These are phyloP conservation scores for Recurvomyces mirabilis DNA, from an alignment of 495 filamentous ascomycete species.

Conservation along the genomic window DNA sequence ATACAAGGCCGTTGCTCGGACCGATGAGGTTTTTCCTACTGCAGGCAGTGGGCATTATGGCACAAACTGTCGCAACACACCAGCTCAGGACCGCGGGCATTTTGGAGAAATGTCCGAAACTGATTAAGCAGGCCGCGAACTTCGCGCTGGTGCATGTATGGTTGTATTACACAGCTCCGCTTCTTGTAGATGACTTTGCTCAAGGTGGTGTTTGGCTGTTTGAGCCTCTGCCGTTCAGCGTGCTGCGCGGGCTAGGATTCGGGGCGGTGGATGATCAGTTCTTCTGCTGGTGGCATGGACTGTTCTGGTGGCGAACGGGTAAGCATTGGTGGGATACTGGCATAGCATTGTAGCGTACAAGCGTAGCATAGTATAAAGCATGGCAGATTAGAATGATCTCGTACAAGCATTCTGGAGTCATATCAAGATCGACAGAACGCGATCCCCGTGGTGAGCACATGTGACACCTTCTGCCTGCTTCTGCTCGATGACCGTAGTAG, in stretches of 20 bases:
- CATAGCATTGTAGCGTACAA: conserved; percentile 24
- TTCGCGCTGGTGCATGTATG: conserved; percentile 30
- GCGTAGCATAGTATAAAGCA: too few relatives aligned
- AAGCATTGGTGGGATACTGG: conserved; percentile 31
- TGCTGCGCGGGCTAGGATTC: conserved; percentile 28
- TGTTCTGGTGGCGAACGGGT: conserved; percentile 23
- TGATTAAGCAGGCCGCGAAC: conserved; percentile 18
- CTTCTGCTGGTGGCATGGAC: conserved; percentile 27
- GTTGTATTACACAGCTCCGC: conserved; percentile 29
- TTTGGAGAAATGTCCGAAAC: conserved; percentile 16
- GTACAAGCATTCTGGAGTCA: too few relatives aligned
- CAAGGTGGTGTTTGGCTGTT: conserved; percentile 31
- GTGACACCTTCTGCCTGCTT: too few relatives aligned
- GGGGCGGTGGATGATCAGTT: conserved; percentile 28
- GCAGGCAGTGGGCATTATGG: conserved; percentile 27
- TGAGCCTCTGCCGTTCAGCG: conserved; percentile 32
- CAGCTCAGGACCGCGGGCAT: conserved; percentile 13
- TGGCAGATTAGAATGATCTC: too few relatives aligned
- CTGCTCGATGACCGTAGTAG: too few relatives aligned
- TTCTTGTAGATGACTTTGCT: conserved; percentile 34
- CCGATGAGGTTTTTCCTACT: conserved; percentile 33
- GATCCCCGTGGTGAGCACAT: too few relatives aligned
- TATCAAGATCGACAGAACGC: too few relatives aligned
- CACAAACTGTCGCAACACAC: conserved; percentile 15
- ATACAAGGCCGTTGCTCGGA: conserved; percentile 25